These are phyloP conservation scores for Moelleriella libera DNA, from an alignment of 2,329 filamentous ascomycete species.

Conservation along the genomic window DNA sequence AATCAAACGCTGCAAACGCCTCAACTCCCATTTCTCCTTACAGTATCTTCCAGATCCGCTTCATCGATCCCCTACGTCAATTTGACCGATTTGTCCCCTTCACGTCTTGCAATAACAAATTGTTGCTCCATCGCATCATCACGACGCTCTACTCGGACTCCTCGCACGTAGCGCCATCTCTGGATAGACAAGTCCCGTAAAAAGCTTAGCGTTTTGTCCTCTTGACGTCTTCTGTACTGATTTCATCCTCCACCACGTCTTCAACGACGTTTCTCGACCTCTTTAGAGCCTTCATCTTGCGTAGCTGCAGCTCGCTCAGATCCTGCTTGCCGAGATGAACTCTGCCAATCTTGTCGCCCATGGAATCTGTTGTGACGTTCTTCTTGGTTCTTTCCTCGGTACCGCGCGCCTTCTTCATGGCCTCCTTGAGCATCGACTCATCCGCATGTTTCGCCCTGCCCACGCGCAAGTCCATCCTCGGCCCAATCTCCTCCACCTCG, in stretches of 20 bases:
- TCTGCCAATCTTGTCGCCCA: slow-evolving; percentile 92
- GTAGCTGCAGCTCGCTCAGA: slow-evolving; percentile 72
- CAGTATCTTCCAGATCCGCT: too few species aligned
- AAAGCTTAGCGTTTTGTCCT: slow-evolving; percentile 17
- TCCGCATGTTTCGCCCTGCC: slow-evolving; percentile 72
- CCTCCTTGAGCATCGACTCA: slow-evolving; percentile 69
- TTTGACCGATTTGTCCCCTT: too few species aligned
- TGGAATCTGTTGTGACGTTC: slow-evolving; percentile 81
- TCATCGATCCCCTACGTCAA: too few species aligned
- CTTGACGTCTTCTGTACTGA: slow-evolving; percentile 24
- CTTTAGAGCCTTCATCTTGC: slow-evolving; percentile 99
- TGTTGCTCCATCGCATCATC: too few species aligned
- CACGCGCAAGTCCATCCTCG: slow-evolving; percentile 80
- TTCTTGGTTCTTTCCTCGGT: slow-evolving; percentile 76
- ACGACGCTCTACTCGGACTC: too few species aligned
- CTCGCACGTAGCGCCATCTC: too few species aligned
- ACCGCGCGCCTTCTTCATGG: slow-evolving; percentile 71
- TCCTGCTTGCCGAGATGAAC: slow-evolving; percentile 89
- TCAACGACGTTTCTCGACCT: slow-evolving; percentile 49
- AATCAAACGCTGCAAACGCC: too few species aligned
- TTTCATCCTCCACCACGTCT: slow-evolving; percentile 29
- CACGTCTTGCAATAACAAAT: too few species aligned
- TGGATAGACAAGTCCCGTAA: too few species aligned
- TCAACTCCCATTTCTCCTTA: too few species aligned
- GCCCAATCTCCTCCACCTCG: slow-evolving; percentile 90